Conservation (phyloP, 768 basidiomycete species). For the Heimioporus sp. region DNA sequence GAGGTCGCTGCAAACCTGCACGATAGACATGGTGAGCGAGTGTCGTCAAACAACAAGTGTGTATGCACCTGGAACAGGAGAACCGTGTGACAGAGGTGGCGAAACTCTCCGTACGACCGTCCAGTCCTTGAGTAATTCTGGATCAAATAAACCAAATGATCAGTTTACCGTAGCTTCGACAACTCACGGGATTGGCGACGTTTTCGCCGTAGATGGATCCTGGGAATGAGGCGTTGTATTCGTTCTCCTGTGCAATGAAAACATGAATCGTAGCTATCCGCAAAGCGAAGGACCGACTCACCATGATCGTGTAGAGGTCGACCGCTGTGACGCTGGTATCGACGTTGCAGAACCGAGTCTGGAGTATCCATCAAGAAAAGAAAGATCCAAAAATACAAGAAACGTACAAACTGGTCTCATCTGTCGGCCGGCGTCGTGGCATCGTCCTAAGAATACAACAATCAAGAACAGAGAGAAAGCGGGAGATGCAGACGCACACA, state of each 20-base stretch:
- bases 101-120: neutral
- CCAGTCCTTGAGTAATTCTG: neutral
- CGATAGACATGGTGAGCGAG: neutral
- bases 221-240: neutral
- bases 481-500: neutral
- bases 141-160: neutral
- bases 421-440: neutral
- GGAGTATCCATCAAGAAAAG: neutral
- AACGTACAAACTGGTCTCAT: neutral
- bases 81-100: neutral
- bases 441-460: neutral
- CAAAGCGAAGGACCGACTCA: neutral
- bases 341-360: neutral
- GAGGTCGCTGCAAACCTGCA: slow-evolving; percentile 8
- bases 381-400: neutral
- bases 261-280: neutral
- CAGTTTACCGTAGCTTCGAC: too few species aligned
- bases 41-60: too few species aligned
- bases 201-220: neutral
- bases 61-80: slow-evolving; percentile 2
- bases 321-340: neutral
- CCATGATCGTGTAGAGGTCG: neutral
- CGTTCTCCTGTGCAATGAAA: neutral
- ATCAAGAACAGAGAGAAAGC: neutral
- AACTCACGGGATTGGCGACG: neutral